Percentiles rank a stretch among this genome's conserved stretches.
phyloP scores from a whole-genome alignment of 345 rosid genomes.

The Nephelium lappaceum region DNA sequence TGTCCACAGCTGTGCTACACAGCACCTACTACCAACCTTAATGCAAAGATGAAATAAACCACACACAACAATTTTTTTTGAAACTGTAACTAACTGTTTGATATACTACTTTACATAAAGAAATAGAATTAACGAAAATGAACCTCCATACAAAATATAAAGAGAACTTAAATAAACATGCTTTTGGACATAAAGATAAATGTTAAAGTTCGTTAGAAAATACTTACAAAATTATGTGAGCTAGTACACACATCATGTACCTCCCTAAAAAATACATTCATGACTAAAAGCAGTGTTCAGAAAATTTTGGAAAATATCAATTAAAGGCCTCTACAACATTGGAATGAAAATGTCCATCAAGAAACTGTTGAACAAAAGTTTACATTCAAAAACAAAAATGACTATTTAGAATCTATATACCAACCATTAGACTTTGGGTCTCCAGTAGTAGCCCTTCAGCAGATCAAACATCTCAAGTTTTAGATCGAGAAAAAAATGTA shows the following conservation, averaged over 20 bases:
- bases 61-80: not conserved
- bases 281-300: not conserved
- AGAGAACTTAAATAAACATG: not conserved
- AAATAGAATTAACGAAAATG: not conserved
- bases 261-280: not conserved
- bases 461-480: conserved; percentile 3
- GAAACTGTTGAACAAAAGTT: conserved; percentile 4
- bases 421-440: not conserved
- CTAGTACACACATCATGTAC: not conserved
- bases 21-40: not conserved
- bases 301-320: not conserved
- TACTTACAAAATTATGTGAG: not conserved
- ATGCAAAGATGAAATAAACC: not conserved
- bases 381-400: not conserved
- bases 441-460: not conserved
- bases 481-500: too few species aligned
- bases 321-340: not conserved
- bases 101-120: not conserved
- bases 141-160: not conserved
- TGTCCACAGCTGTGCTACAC: not conserved
- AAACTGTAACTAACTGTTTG: not conserved
- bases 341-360: not conserved
- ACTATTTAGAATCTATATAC: not conserved
- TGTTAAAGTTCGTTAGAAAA: not conserved
- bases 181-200: not conserved